Base-by-base conservation (phyloP, 352 stramenopile genomes). In the Phytophthora niederhauseri region DNA sequence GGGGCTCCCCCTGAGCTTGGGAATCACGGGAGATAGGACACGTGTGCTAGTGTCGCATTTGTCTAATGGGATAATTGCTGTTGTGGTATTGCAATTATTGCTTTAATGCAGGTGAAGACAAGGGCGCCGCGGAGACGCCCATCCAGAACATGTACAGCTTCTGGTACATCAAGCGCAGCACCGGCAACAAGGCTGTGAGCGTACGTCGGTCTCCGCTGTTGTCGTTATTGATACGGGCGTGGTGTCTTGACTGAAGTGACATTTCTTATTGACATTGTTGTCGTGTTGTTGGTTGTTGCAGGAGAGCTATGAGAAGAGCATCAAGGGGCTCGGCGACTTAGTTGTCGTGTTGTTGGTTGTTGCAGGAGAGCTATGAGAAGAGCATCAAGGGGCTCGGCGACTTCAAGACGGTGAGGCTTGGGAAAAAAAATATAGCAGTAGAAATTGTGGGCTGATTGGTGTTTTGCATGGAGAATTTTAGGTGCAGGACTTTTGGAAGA, bases 281-380 rank as follows among this genome's bases (percentile, higher is more conserved):
- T 57, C 3, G 0, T 69, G 30, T 26, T 52, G 6, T 6, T 58
- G 36, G 56, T 38, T 45, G 3, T 19, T 59, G 22, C 57, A 94
- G 77, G 89, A 98, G 62, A 97, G 92, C 69, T 98, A 98, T 61
- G 91, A 98, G 67, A 97, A 97, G 64, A 97, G 91, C 62, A 98
- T 98, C 70, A 98, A 98, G 76, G 89, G 92, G 43, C 77, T 98
- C 15, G 89, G 88, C 41, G 88, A 93, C 49, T 98, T 98, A n/a
- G n/a, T 36, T 38, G 30, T 59, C 3, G 0, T 69, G 30, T 26
- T 52, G 6, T 6, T 58, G 36, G 56, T 38, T 45, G 3, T n/a
- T 59, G 22, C 57, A 94, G 77, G 89, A 98, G 61, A 97, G 92
- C 69, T 98, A 98, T 61, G 91, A 98, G 67, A 97, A 97, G 64